phyloP scores from a whole-genome alignment of 2,329 filamentous ascomycete genomes.

The Berkeleyomyces basicola region DNA sequence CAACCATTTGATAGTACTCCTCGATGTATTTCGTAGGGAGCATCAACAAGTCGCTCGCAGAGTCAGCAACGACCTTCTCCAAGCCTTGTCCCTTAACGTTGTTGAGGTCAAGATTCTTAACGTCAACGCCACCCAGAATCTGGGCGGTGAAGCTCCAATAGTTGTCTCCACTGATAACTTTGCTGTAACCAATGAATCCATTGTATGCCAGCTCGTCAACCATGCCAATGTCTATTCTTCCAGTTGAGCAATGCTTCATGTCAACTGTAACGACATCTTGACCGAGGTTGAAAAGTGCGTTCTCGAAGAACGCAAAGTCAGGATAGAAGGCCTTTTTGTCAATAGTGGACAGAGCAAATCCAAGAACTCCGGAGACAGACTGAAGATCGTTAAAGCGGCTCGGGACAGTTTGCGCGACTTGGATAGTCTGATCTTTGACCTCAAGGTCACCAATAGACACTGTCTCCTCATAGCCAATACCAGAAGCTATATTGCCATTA shows the following conservation, averaged over 20 bases:
- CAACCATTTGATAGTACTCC: conserved; percentile 31
- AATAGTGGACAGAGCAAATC: conserved; percentile 24
- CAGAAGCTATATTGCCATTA: conserved; percentile 26
- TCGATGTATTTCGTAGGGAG: conserved; percentile 35
- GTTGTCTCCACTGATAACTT: conserved; percentile 40
- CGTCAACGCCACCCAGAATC: conserved; percentile 16
- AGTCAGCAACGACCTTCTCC: conserved; percentile 29
- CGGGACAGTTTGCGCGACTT: conserved; percentile 26
- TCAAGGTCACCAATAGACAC: conserved; percentile 27
- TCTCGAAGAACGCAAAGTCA: conserved; percentile 24
- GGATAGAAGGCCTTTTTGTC: conserved; percentile 27
- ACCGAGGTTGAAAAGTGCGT: conserved; percentile 14
- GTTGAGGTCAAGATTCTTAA: not conserved
- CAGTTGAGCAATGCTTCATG: conserved; percentile 40
- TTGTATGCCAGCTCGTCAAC: conserved; percentile 48
- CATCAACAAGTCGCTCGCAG: conserved; percentile 47
- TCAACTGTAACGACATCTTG: conserved; percentile 44
- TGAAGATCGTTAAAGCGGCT: conserved; percentile 23
- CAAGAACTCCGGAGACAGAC: conserved; percentile 24
- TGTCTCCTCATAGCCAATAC: conserved; percentile 28
- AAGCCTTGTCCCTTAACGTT: not conserved
- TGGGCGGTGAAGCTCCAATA: conserved; percentile 43
- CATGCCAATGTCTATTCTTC: conserved; percentile 57
- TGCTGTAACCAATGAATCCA: conserved; percentile 41
- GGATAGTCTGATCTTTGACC: conserved; percentile 26